Percentiles rank a stretch among this genome's conserved stretches.
Evolutionary conservation across 768 basidiomycete species (phyloP).

Genomic region (Xerocomus brunneocitrinus): DNA sequence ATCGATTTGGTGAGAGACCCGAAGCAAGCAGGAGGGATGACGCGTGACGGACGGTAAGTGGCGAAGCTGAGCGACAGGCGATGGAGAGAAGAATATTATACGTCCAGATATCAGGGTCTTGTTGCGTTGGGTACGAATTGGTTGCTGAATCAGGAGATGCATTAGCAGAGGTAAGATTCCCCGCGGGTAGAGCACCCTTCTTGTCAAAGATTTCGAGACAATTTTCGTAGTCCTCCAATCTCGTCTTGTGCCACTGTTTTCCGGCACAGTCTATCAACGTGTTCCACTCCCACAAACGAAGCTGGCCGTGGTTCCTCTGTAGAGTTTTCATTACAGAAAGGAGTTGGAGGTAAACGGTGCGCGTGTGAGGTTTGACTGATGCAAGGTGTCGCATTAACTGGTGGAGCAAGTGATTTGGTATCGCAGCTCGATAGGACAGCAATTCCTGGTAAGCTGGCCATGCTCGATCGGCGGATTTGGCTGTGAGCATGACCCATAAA

Average conservation of each 20-base stretch:
- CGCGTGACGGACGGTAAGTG: constrained; percentile 46
- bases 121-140: background rate
- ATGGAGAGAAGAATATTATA: constrained; percentile 64
- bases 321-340: constrained; percentile 63
- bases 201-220: constrained; percentile 60
- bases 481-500: constrained; percentile 31
- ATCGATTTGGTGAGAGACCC: constrained; percentile 51
- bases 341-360: constrained; percentile 56
- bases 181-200: constrained; percentile 40
- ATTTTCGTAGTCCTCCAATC: constrained; percentile 51
- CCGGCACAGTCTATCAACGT: constrained; percentile 64
- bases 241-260: constrained; percentile 58
- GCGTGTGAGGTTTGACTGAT: constrained; percentile 49
- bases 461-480: constrained; percentile 31
- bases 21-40: constrained; percentile 50
- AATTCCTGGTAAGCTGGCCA: constrained; percentile 44
- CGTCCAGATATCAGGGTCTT: constrained; percentile 60
- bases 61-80: constrained; percentile 49
- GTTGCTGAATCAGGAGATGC: constrained; percentile 6
- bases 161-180: constrained; percentile 4
- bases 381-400: constrained; percentile 59
- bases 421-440: constrained; percentile 19
- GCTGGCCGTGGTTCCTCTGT: constrained; percentile 46
- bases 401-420: constrained; percentile 48
- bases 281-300: constrained; percentile 74